Conservation (phyloP, 2,329 filamentous ascomycete genomes). For the Mycosphaerella sp. region DNA sequence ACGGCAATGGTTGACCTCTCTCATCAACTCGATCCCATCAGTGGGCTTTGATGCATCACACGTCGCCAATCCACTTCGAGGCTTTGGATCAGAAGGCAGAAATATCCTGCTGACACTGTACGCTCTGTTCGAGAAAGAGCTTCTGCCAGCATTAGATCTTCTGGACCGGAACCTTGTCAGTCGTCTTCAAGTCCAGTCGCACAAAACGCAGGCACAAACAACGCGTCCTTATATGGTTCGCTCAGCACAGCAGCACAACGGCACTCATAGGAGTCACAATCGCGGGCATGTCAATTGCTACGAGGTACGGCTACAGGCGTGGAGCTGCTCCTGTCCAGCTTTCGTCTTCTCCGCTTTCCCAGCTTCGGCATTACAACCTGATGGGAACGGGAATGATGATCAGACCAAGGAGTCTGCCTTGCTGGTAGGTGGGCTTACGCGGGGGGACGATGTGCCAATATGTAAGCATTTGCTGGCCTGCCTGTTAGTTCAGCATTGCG, state of each 20-base stretch:
- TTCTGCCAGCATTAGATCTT: constrained; percentile 81
- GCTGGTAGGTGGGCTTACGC: constrained; percentile 47
- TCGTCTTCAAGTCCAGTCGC: constrained; percentile 35
- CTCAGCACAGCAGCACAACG: constrained; percentile 44
- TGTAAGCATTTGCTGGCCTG: constrained; percentile 92
- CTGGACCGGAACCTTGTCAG: constrained; percentile 71
- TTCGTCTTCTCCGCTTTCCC: constrained; percentile 70
- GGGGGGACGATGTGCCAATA: constrained; percentile 43
- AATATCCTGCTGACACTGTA: constrained; percentile 69
- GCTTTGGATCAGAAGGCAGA: constrained; percentile 26
- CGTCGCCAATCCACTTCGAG: constrained; percentile 40
- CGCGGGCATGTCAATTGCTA: constrained; percentile 54
- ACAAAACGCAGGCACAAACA: constrained; percentile 8
- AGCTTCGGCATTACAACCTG: constrained; percentile 17
- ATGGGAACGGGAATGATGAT: background rate
- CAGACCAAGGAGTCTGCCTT: constrained; percentile 1
- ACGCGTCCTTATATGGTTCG: constrained; percentile 54
- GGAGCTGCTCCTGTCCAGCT: constrained; percentile 85
- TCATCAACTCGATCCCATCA: constrained; percentile 27
- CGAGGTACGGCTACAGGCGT: constrained; percentile 65
- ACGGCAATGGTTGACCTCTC: constrained; percentile 26
- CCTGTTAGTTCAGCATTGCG: constrained; percentile 63
- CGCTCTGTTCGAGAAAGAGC: constrained; percentile 71
- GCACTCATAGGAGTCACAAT: constrained; percentile 20
- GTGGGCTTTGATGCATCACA: constrained; percentile 22